A percentile compares a stretch with the other conserved stretches of the same genome.
These are phyloP conservation scores for Candolleomyces aberdarensis DNA, from an alignment of 768 basidiomycete genomes.

Conservation along the genomic window DNA sequence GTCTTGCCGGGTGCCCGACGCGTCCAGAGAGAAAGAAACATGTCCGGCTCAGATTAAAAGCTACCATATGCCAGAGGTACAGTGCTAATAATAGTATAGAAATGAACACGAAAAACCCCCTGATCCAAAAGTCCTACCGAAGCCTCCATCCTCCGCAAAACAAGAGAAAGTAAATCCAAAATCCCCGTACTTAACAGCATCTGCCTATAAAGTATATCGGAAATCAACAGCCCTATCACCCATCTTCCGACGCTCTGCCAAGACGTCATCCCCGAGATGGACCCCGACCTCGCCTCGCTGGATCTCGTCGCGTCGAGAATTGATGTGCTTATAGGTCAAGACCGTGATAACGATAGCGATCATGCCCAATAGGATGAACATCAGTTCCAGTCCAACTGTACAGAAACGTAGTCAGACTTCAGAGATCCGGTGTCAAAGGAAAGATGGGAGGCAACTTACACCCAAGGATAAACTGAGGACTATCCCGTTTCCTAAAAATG, in stretches of 20 bases:
- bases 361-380: conserved; percentile 67
- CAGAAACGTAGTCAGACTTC: not conserved
- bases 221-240: conserved; percentile 67
- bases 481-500: conserved; percentile 57
- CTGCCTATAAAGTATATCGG: conserved; percentile 40
- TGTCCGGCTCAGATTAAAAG: no score
- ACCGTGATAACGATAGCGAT: conserved; percentile 47
- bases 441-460: conserved; percentile 39
- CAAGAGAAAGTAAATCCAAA: no score
- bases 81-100: no score
- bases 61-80: no score
- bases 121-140: no score
- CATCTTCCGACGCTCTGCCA: conserved; percentile 37
- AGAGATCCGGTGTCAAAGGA: not conserved
- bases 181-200: no score
- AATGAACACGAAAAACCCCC: no score
- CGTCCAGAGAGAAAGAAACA: no score
- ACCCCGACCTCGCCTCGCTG: conserved; percentile 24
- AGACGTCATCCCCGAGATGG: conserved; percentile 29
- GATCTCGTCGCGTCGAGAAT: conserved; percentile 44
- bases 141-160: no score
- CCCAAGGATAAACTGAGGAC: conserved; percentile 59
- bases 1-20: not conserved
- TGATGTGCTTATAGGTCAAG: conserved; percentile 52
- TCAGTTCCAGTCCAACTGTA: conserved; percentile 61